A percentile compares a stretch with the other conserved stretches of the same genome.
Conservation (phyloP, 257 asterid genomes). For the Solanum pinnatisectum region DNA sequence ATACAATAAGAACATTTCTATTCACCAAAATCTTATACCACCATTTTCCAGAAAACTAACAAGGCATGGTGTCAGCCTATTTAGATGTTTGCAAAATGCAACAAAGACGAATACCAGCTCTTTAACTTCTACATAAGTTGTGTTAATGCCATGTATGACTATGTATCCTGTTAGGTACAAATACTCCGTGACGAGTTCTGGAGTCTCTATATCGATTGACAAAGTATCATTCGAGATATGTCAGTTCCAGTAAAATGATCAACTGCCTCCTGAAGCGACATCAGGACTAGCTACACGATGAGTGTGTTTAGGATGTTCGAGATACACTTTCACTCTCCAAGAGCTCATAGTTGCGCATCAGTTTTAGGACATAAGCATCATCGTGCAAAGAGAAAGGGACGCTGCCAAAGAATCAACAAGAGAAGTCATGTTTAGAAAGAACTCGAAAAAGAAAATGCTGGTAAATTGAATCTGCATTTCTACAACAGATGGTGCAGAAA, state of each 20-base stretch:
- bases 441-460: background rate
- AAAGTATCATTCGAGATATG: background rate
- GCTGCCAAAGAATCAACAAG: conserved; percentile 6
- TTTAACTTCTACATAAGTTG: background rate
- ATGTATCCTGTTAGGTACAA: background rate
- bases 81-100: background rate
- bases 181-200: background rate
- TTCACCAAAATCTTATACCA: background rate
- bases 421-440: background rate
- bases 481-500: background rate
- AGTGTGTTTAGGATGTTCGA: background rate
- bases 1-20: background rate
- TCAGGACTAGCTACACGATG: background rate
- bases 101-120: background rate
- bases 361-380: conserved; percentile 5
- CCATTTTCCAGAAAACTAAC: background rate
- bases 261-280: background rate
- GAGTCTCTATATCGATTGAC: background rate
- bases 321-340: background rate
- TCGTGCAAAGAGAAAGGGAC: conserved; percentile 10
- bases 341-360: conserved; percentile 7
- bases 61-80: background rate
- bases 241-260: background rate
- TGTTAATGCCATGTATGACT: background rate
- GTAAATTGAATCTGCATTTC: background rate